Evolutionary conservation across 2,329 filamentous ascomycete genomes (phyloP), one percentile per base, ranked within the genome.

Genomic region (Pseudonectria foliicola): DNA sequence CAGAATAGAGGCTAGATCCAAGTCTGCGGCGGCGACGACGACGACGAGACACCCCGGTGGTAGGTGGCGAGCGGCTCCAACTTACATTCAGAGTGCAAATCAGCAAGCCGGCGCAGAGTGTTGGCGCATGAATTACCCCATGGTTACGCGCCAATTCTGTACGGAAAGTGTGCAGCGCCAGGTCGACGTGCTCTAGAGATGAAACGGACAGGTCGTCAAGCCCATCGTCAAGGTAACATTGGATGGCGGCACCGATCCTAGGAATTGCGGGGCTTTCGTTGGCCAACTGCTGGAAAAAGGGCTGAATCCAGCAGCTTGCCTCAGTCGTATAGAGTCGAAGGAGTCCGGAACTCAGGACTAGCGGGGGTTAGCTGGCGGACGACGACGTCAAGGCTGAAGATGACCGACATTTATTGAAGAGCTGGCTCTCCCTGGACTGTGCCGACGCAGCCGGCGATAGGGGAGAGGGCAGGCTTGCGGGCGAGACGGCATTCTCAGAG

Each of bases 241-340:
- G 48, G 28, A 51, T 49, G 0, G 48, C 48, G 3, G 37, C 42
- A 2, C 39, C 36, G 4, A 51, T 44, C 25, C 40, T 39, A 10
- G 51, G 26, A 1, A 51, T 13, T 1, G 48, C 48, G 1, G 48
- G 48, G 25, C 48, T 51, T 27, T 51, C 37, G 11, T 35, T 35
- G n/a, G 44, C 46, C 48, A 51, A 49, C 24, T 46, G 44, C 15
- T 38, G 35, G 10, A 51, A 51, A 27, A 48, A 49, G 1, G 44
- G 42, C 7, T 46, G 48, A 18, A 51, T 23, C 48, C 48, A 51
- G 6, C 39, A 49, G 26, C 30, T 30, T 7, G 44, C 37, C 29
- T 51, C 46, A 16, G 48, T 49, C 4, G 48, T 27, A 15, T 51
- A 51, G 6, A 51, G 26, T 14, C 37, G 39, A 11, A 39, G 43